phyloP scores from a whole-genome alignment of 169 alveolate species.

The Plasmodium sp. region DNA sequence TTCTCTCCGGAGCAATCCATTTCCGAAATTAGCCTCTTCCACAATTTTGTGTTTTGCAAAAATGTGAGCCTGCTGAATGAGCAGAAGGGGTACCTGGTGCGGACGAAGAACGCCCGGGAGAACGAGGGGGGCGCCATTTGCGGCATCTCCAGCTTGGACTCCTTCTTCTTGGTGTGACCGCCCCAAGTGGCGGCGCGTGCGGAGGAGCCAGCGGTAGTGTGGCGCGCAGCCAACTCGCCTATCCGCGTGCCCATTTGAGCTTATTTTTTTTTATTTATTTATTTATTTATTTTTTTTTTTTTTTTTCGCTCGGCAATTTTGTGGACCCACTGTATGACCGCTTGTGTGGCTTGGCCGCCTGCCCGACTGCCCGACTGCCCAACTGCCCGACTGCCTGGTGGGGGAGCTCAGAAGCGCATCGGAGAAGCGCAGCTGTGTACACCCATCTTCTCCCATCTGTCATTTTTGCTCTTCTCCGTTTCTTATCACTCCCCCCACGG shows the following conservation, averaged over 20 bases:
- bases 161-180: slow-evolving; percentile 78
- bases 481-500: neutral
- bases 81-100: slow-evolving; percentile 81
- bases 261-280: too few species aligned
- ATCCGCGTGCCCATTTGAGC: neutral
- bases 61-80: slow-evolving; percentile 75
- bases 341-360: neutral
- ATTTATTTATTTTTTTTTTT: neutral
- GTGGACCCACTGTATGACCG: neutral
- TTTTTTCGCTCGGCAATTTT: neutral
- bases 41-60: slow-evolving; percentile 39
- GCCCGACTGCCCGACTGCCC: neutral
- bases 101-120: slow-evolving; percentile 79
- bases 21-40: slow-evolving; percentile 50
- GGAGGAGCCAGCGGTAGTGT: neutral
- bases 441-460: neutral
- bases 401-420: neutral
- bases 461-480: neutral
- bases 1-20: slow-evolving; percentile 53
- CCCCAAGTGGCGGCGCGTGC: neutral
- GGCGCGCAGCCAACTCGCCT: neutral
- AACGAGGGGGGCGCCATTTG: slow-evolving; percentile 88
- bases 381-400: neutral
- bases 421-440: neutral
- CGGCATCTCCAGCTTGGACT: slow-evolving; percentile 84